phyloP scores from a whole-genome alignment of 116 monocot species.

The Cymodocea nodosa region DNA sequence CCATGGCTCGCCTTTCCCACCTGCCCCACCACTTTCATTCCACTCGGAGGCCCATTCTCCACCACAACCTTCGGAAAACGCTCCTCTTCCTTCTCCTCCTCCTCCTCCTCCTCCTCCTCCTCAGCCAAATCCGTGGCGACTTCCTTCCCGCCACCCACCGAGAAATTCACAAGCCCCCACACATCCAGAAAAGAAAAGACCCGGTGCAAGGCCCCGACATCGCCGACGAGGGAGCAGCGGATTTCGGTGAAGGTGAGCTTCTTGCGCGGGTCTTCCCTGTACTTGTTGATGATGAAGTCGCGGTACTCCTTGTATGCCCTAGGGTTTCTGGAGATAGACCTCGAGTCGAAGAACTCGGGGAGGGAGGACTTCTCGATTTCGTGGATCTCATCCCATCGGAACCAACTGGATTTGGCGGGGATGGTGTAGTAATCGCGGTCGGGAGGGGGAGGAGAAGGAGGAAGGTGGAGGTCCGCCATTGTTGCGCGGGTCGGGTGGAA shows the following conservation, averaged over 20 bases:
- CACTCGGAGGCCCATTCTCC: slow-evolving; percentile 47
- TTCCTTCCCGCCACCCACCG: slow-evolving; percentile 3
- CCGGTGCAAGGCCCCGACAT: slow-evolving; percentile 40
- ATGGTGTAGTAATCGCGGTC: slow-evolving; percentile 76
- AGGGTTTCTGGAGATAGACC: slow-evolving; percentile 49
- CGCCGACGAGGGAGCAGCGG: slow-evolving; percentile 63
- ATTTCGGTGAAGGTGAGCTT: slow-evolving; percentile 70
- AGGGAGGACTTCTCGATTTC: slow-evolving; percentile 51
- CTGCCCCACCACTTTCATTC: slow-evolving; percentile 28
- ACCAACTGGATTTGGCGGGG: slow-evolving; percentile 78
- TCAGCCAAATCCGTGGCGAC: background rate
- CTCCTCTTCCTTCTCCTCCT: too few relatives aligned
- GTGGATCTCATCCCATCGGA: slow-evolving; percentile 82
- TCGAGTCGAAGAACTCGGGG: slow-evolving; percentile 74
- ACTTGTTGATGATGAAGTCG: slow-evolving; percentile 88
- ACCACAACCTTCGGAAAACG: background rate
- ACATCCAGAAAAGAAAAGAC: slow-evolving; percentile 54
- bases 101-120: too few relatives aligned
- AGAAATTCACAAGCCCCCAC: slow-evolving; percentile 74
- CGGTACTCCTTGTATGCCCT: slow-evolving; percentile 93
- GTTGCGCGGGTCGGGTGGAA: too few relatives aligned
- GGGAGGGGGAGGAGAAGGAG: background rate
- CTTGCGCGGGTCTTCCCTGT: slow-evolving; percentile 54
- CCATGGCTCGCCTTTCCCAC: background rate
- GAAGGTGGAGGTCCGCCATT: background rate